Percentiles rank a stretch among this genome's conserved stretches.
Evolutionary conservation across 2,329 filamentous ascomycete species (phyloP).

Genomic region (Phoma herbarum): DNA sequence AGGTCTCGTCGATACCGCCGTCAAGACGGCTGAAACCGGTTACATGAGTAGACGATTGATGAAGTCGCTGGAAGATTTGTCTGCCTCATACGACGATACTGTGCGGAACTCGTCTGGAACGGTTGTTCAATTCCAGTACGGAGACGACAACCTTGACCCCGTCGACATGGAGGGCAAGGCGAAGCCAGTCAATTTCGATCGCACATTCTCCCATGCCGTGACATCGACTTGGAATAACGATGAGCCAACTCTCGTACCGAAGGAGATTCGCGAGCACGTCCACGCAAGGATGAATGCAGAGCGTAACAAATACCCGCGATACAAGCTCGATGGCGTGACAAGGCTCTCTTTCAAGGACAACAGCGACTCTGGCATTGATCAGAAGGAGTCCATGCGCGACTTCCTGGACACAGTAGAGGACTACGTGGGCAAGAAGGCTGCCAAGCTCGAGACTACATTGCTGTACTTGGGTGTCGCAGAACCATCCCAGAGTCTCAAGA

Average conservation of each 20-base stretch:
- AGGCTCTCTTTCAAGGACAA: constrained; percentile 74
- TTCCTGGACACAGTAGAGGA: constrained; percentile 82
- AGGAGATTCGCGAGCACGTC: constrained; percentile 75
- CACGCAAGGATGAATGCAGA: constrained; percentile 73
- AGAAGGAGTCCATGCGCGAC: constrained; percentile 77
- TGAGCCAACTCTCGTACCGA: constrained; percentile 76
- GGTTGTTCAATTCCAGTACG: constrained; percentile 97
- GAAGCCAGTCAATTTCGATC: constrained; percentile 88
- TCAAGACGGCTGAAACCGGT: constrained; percentile 98
- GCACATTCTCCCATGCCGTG: constrained; percentile 84
- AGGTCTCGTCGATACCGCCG: constrained; percentile 97
- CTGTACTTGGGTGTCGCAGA: constrained; percentile 37
- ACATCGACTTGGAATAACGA: constrained; percentile 81
- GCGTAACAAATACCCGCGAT: constrained; percentile 62
- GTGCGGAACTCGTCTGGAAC: constrained; percentile 88
- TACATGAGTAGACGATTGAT: constrained; percentile 99
- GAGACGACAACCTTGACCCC: constrained; percentile 93
- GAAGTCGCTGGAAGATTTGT: constrained; percentile 96
- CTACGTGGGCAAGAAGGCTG: constrained; percentile 71
- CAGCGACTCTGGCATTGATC: constrained; percentile 65
- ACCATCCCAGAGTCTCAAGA: constrained; percentile 20
- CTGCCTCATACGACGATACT: constrained; percentile 91
- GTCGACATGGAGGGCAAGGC: constrained; percentile 97
- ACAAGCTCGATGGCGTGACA: constrained; percentile 46
- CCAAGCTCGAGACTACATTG: constrained; percentile 64